Percentiles rank a stretch among this genome's conserved stretches.
Evolutionary conservation across 2,329 filamentous ascomycete species (phyloP).

Genomic region (Fusarium staphyleae): DNA sequence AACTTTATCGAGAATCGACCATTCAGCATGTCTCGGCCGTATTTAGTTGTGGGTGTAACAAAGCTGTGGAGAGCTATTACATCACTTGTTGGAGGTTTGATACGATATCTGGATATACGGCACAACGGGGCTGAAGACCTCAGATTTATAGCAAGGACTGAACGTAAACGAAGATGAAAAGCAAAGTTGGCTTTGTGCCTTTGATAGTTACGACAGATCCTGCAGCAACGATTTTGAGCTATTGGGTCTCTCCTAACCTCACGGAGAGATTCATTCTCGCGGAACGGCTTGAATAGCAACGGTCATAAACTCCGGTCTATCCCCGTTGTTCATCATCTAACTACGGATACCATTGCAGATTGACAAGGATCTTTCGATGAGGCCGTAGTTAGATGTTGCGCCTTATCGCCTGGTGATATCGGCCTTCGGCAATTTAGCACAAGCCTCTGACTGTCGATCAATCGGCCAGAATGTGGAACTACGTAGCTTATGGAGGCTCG

Average conservation of each 20-base stretch:
- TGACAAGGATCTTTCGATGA: not conserved
- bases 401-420: not conserved
- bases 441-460: not conserved
- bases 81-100: constrained; percentile 4
- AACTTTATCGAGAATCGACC: not conserved
- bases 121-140: not conserved
- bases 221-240: not conserved
- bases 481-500: too few species aligned
- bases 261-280: not conserved
- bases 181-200: too few species aligned
- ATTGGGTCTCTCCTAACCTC: not conserved
- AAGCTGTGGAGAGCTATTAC: constrained; percentile 8
- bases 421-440: not conserved
- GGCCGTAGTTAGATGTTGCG: not conserved
- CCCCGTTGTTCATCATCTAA: not conserved
- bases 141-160: too few species aligned
- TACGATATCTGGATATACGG: not conserved
- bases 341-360: not conserved
- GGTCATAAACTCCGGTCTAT: not conserved
- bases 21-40: not conserved
- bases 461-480: constrained; percentile 10
- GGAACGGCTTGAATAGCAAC: not conserved
- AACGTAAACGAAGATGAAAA: too few species aligned
- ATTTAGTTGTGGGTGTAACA: not conserved
- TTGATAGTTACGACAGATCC: too few species aligned